Base-by-base conservation (phyloP, 306 rosid genomes). In the Fagus sylvatica region DNA sequence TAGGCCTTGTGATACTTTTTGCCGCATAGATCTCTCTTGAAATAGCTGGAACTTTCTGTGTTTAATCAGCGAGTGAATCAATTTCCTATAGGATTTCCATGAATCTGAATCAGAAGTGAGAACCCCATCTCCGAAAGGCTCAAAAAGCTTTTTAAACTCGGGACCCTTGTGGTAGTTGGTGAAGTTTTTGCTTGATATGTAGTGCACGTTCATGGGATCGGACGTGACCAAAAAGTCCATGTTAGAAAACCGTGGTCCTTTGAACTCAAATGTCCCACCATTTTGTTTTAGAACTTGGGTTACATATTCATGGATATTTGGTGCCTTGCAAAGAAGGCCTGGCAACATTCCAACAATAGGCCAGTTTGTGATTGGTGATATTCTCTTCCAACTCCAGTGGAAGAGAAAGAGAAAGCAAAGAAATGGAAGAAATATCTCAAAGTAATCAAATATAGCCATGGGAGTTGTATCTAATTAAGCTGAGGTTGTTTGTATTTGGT, bases 101-200 rank as follows among this genome's bases (percentile, higher is more conserved):
- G 53, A 64, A 0, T 78, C 70, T 0, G 76, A 71, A 40, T 85
- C 85, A 3, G 74, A 28, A 48, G 30, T 71, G 69, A 85, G 57
- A 66, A 85, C 74, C 64, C 85, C 88, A 10, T 85, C 85, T 49
- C 83, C 88, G 0, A 81, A 17, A 39, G 79, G 51, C 5, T 85
- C 88, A 48, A 84, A 84, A 4, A 78, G 64, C 72, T 66, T 59
- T 43, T 48, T 51, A 36, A 77, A 84, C 4, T 81, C 80, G 0
- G 83, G 59, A 4, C 85, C 88, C 40, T 78, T 78, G 0, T 78
- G 73, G 49, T 74, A 85, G 9, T 81, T 81, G 2, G 59, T 43
- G 15, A 81, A 81, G 48, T 65, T 75, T 19, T 10, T 33, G 72
- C 41, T 78, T 48, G 65, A 15, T 3, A 85, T 81, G 73, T 85